A percentile compares a stretch with the other conserved stretches of the same genome.
Evolutionary conservation across 2,329 filamentous ascomycete species (phyloP).

Genomic region (Xylariales sp.): DNA sequence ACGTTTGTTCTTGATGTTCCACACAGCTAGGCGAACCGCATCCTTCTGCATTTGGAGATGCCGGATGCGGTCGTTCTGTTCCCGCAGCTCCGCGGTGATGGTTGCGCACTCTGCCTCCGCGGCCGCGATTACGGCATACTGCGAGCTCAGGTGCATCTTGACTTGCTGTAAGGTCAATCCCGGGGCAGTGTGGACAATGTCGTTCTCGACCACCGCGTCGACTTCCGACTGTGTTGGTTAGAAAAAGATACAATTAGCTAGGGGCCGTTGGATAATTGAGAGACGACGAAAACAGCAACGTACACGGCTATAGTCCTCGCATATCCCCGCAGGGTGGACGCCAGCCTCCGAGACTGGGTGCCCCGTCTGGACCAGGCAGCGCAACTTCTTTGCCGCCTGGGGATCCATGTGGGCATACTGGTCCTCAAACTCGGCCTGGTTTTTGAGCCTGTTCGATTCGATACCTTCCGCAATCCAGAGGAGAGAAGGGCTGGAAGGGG

Average conservation of each 20-base stretch:
- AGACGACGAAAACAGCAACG: no score
- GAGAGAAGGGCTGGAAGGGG: conserved; percentile 18
- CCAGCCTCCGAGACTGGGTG: background rate
- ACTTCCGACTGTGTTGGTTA: background rate
- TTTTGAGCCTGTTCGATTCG: conserved; percentile 8
- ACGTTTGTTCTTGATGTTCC: conserved; percentile 4
- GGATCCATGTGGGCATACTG: conserved; percentile 28
- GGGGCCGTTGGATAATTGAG: no score
- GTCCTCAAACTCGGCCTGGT: conserved; percentile 13
- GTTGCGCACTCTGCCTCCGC: background rate
- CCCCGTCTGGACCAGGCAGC: conserved; percentile 8
- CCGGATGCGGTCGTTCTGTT: conserved; percentile 1
- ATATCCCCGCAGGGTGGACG: conserved; percentile 8
- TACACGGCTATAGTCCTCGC: conserved; percentile 15
- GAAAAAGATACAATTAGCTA: background rate
- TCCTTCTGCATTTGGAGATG: conserved; percentile 1
- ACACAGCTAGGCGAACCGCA: background rate
- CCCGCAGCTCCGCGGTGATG: background rate
- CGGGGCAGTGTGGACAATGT: background rate
- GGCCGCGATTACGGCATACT: background rate
- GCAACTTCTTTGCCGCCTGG: conserved; percentile 15
- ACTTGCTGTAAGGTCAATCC: conserved; percentile 5
- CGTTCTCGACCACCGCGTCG: background rate
- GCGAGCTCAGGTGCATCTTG: background rate
- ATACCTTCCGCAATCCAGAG: conserved; percentile 18